Evolutionary conservation across 129 eudicot genomes (phyloP).

Genomic region (Arctium lappa): DNA sequence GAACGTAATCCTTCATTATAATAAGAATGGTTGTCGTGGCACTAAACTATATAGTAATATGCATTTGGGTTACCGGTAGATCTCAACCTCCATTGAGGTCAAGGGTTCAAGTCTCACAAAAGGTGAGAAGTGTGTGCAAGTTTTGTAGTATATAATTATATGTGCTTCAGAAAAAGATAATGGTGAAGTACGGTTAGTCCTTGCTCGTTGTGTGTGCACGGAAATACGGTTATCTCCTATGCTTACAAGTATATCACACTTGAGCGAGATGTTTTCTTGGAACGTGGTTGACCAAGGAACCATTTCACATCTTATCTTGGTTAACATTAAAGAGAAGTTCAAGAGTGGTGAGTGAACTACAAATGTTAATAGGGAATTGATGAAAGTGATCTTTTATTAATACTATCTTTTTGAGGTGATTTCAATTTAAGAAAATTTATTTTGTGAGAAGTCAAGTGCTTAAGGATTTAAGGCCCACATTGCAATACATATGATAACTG

Average conservation of each 20-base stretch:
- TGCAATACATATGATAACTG: constrained; percentile 1
- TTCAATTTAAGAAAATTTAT: background rate
- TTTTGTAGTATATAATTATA: background rate
- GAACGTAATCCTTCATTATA: background rate
- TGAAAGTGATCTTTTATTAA: background rate
- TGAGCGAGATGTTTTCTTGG: background rate
- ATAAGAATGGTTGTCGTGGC: background rate
- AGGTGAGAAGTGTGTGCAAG: background rate
- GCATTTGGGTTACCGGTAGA: background rate
- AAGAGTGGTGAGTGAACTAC: background rate
- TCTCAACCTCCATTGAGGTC: background rate
- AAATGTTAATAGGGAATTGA: background rate
- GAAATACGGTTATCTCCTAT: background rate
- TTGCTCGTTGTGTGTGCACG: background rate
- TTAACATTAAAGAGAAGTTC: background rate
- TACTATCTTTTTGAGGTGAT: background rate
- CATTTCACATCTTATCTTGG: background rate
- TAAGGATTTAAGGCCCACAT: background rate
- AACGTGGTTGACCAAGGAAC: background rate
- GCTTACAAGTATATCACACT: background rate
- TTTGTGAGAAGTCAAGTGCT: background rate
- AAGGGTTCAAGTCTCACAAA: background rate
- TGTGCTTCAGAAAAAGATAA: background rate
- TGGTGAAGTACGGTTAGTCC: background rate
- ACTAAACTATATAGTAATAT: background rate